Evolutionary conservation across 768 basidiomycete species (phyloP).

Genomic region (Tulasnella sp.): DNA sequence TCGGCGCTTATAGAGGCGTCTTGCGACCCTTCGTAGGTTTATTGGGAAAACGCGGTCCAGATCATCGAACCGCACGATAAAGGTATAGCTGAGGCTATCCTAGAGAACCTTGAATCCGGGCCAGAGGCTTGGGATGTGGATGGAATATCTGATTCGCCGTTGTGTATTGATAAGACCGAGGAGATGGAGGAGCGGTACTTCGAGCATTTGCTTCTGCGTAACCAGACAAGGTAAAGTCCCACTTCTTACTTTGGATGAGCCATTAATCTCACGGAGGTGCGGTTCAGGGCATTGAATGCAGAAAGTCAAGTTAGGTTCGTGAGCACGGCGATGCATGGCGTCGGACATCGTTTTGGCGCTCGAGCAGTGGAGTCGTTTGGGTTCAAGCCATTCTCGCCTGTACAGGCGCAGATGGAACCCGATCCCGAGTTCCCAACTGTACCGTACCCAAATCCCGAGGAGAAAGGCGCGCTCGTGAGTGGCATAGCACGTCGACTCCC

Average conservation of each 20-base stretch:
- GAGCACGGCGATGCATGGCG: constrained; percentile 87
- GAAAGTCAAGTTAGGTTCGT: constrained; percentile 45
- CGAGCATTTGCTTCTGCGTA: constrained; percentile 27
- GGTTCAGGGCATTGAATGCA: constrained; percentile 30
- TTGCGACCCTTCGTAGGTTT: constrained; percentile 39
- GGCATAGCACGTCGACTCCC: background rate
- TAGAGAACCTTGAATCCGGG: constrained; percentile 42
- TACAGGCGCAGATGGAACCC: constrained; percentile 53
- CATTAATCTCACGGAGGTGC: background rate
- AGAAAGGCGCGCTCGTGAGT: constrained; percentile 45
- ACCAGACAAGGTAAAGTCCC: constrained; percentile 8
- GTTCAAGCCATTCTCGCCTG: constrained; percentile 46
- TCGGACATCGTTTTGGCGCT: constrained; percentile 52
- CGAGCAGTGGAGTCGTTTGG: constrained; percentile 47
- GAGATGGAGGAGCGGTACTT: constrained; percentile 53
- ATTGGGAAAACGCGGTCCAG: constrained; percentile 85
- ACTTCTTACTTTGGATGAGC: background rate
- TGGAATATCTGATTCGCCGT: constrained; percentile 30
- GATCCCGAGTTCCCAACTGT: constrained; percentile 84
- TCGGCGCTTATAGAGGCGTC: background rate
- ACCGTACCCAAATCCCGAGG: constrained; percentile 79
- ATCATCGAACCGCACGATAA: constrained; percentile 76
- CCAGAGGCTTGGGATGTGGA: constrained; percentile 30
- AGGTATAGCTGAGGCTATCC: constrained; percentile 59
- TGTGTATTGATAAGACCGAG: constrained; percentile 45